These are phyloP conservation scores for Harringtonia aguacate DNA, from an alignment of 2,329 filamentous ascomycete genomes.

Conservation along the genomic window DNA sequence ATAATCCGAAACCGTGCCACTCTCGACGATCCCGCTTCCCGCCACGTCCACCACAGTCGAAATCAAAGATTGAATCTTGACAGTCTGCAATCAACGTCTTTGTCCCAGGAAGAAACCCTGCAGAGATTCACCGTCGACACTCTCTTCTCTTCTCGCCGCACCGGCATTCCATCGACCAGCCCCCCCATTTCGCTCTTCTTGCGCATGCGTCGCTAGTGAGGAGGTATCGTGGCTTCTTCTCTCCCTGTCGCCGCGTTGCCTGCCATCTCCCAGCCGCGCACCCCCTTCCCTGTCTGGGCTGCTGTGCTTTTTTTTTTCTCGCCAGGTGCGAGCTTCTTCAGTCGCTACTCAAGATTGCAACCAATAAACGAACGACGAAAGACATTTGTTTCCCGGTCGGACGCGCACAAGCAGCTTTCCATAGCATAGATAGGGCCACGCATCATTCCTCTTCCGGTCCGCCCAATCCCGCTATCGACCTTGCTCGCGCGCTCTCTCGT, in stretches of 20 bases:
- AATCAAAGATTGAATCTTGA: too few species aligned
- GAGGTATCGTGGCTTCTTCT: background rate
- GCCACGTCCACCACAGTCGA: too few species aligned
- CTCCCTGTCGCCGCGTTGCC: background rate
- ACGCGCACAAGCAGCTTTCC: too few species aligned
- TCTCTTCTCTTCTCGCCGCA: background rate
- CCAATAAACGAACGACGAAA: background rate
- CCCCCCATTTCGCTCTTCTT: background rate
- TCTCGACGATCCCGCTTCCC: too few species aligned
- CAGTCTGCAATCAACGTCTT: too few species aligned
- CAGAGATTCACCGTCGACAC: too few species aligned
- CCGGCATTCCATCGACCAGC: background rate
- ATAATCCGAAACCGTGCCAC: too few species aligned
- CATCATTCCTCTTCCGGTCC: background rate
- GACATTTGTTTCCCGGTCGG: background rate
- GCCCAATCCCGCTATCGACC: background rate
- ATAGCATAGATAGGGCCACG: too few species aligned
- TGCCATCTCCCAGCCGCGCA: background rate
- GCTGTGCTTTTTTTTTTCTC: background rate
- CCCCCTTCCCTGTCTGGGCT: background rate
- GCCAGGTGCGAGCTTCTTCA: constrained; percentile 8
- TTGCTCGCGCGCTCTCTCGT: too few species aligned
- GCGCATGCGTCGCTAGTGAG: background rate
- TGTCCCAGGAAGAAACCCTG: too few species aligned
- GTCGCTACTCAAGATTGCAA: background rate